A percentile compares a stretch with the other conserved stretches of the same genome.
phyloP scores from a whole-genome alignment of 306 rosid genomes.

The Astragalus membranaceus region DNA sequence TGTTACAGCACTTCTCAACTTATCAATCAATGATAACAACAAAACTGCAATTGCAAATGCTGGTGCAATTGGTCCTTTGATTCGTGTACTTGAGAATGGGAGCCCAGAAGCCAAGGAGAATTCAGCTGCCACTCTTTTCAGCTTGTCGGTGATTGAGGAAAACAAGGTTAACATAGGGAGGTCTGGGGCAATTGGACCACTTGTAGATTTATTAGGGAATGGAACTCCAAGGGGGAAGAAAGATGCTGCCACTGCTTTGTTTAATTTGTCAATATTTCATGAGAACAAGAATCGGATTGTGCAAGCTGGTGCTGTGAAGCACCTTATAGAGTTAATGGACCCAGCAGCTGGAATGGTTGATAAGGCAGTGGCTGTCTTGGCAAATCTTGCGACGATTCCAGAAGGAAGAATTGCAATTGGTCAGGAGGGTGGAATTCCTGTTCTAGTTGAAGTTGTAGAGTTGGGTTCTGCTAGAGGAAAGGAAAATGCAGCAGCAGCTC shows the following conservation, averaged over 20 bases:
- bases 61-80: conserved; percentile 81
- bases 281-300: conserved; percentile 88
- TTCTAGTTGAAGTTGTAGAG: conserved; percentile 92
- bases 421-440: conserved; percentile 75
- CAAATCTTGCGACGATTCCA: conserved; percentile 83
- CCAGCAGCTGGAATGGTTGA: conserved; percentile 99
- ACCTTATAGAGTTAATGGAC: conserved; percentile 96
- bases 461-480: conserved; percentile 94
- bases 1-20: conserved; percentile 90
- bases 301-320: conserved; percentile 88
- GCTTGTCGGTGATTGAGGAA: conserved; percentile 89
- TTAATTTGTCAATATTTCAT: conserved; percentile 78
- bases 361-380: conserved; percentile 93
- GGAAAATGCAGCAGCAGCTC: conserved; percentile 97
- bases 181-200: conserved; percentile 83
- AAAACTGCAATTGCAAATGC: conserved; percentile 74
- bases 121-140: conserved; percentile 97
- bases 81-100: conserved; percentile 80
- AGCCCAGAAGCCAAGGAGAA: conserved; percentile 96
- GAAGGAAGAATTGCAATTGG: conserved; percentile 88
- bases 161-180: conserved; percentile 83
- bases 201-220: conserved; percentile 83
- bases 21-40: conserved; percentile 81
- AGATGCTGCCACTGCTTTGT: conserved; percentile 96
- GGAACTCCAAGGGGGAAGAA: conserved; percentile 97